Conservation (phyloP, 2,329 filamentous ascomycete species). For the Neofusicoccum laricinum region DNA sequence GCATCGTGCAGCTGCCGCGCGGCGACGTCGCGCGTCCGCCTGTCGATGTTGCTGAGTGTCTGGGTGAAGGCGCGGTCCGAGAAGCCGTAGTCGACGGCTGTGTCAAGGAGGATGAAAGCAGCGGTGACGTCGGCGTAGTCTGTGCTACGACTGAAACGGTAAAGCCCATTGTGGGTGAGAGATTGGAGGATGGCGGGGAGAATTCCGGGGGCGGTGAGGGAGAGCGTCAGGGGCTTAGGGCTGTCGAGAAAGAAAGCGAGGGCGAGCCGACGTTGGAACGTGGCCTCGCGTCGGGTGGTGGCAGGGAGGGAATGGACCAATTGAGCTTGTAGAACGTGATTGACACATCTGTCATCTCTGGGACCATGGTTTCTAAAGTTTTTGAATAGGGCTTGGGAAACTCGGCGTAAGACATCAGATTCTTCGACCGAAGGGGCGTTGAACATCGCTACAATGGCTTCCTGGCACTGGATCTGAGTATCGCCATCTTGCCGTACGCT, state of each 20-base stretch:
- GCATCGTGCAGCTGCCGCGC: slow-evolving; percentile 8
- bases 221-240: slow-evolving; percentile 24
- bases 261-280: slow-evolving; percentile 65
- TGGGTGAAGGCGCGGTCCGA: slow-evolving; percentile 21
- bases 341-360: slow-evolving; percentile 25
- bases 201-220: slow-evolving; percentile 25
- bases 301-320: slow-evolving; percentile 60
- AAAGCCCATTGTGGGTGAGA: slow-evolving; percentile 42
- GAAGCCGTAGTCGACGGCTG: slow-evolving; percentile 67
- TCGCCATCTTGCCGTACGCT: slow-evolving; percentile 3
- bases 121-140: slow-evolving; percentile 69
- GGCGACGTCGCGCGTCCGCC: slow-evolving; percentile 15
- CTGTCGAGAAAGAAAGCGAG: slow-evolving; percentile 57
- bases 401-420: not conserved
- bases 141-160: slow-evolving; percentile 54
- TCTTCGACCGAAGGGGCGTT: not conserved
- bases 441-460: slow-evolving; percentile 19
- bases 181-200: slow-evolving; percentile 25
- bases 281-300: slow-evolving; percentile 49
- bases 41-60: slow-evolving; percentile 24
- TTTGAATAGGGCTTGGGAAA: slow-evolving; percentile 22
- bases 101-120: slow-evolving; percentile 66
- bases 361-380: slow-evolving; percentile 28
- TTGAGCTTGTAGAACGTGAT: slow-evolving; percentile 55
- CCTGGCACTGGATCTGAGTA: not conserved